Evolutionary conservation across 2,329 filamentous ascomycete species (phyloP), one percentile per base, ranked within the genome.

Genomic region (Pyrenophora graminea): DNA sequence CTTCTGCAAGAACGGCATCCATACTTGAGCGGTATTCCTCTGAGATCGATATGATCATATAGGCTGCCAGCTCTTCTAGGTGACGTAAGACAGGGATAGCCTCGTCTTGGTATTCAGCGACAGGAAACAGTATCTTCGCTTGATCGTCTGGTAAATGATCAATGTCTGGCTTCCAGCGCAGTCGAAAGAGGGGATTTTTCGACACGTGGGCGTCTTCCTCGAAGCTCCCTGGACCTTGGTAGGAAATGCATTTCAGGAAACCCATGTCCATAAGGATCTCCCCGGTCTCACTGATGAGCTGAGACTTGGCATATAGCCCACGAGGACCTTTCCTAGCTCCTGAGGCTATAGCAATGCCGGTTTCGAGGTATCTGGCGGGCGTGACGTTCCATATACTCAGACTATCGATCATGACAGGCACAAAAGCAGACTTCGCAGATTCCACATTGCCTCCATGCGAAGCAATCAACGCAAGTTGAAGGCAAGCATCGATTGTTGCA

Each of bases 401-500:
- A 7, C 21, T 23, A 7, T 23, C 21, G 21, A 23, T 23, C 7
- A 7, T 23, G 21, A 64, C 18, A 42, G 65, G 37, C 48, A 60
- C 25, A 49, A 48, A 37, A 51, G 56, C 45, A 21, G 48, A 17
- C 39, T 52, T 39, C 33, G 38, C 37, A 21, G 15, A 13, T 25
- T 48, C 48, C n/a, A 44, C 27, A 12, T 61, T 42, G 17, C 64
- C 64, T 12, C 53, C 45, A 39, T 62, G 30, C 6, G 23, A 37
- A 2, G 63, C 59, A 48, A 64, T 48, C 41, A 56, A n/a, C 17
- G 39, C 56, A 3, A 71, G 62, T 18, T 71, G 72, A 6, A 70
- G 47, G 31, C 53, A 63, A n/a, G 41, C 51, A 47, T 74, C 72
- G 3, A 75, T 53, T 6, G 54, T 55, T 8, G 67, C 56, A 3